Conservation (phyloP, 306 rosid species). For the Prunus mume region DNA sequence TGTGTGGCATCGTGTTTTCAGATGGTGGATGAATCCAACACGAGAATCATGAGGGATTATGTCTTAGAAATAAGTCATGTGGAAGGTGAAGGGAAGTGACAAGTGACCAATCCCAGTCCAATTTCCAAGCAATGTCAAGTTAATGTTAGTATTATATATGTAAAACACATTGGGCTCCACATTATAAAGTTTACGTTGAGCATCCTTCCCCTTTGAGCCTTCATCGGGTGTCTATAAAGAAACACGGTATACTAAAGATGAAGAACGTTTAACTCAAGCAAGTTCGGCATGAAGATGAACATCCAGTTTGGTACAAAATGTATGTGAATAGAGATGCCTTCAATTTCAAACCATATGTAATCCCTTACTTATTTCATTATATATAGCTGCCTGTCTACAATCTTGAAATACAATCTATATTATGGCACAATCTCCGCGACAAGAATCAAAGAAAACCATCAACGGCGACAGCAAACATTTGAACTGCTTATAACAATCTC, state of each 20-base stretch:
- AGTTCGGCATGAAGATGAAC: background rate
- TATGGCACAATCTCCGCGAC: background rate
- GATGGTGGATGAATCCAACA: slow-evolving; percentile 81
- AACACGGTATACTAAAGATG: background rate
- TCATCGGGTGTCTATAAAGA: background rate
- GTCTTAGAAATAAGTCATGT: slow-evolving; percentile 57
- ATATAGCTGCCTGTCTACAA: background rate
- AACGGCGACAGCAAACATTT: background rate
- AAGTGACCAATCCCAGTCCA: slow-evolving; percentile 21
- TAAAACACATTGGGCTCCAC: too few species aligned
- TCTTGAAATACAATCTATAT: background rate
- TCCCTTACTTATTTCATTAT: background rate
- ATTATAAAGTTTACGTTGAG: too few species aligned
- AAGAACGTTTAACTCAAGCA: background rate
- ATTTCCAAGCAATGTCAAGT: background rate
- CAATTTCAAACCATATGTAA: background rate
- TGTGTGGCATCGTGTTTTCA: slow-evolving; percentile 28
- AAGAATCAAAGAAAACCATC: background rate
- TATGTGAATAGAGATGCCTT: background rate
- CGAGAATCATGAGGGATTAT: slow-evolving; percentile 73
- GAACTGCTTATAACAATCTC: background rate
- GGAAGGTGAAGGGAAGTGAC: slow-evolving; percentile 47
- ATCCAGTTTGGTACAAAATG: background rate
- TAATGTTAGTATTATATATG: background rate
- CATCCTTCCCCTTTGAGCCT: too few species aligned